Percentiles rank a stretch among this genome's conserved stretches.
Evolutionary conservation across 139 green algal genomes (phyloP).

Genomic region (Desmodesmus armatus): DNA sequence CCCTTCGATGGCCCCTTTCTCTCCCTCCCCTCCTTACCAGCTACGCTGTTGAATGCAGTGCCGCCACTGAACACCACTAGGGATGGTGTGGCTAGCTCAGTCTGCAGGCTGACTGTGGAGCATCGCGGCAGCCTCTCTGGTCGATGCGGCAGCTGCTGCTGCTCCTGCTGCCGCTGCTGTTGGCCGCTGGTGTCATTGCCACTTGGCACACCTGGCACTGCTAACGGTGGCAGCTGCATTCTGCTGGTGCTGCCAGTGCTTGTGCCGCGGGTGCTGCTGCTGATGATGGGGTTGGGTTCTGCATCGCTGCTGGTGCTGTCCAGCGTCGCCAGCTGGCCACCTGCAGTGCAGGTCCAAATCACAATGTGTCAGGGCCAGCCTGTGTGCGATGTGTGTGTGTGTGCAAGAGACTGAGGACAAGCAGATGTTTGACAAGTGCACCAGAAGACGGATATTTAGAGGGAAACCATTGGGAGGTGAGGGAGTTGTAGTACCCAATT

Average conservation of each 20-base stretch:
- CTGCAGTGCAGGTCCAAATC: not conserved
- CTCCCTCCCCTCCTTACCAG: too few species aligned
- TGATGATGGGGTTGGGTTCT: not conserved
- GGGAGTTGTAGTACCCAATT: too few species aligned
- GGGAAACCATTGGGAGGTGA: too few species aligned
- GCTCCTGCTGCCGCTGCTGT: not conserved
- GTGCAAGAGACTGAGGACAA: too few species aligned
- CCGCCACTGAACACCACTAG: constrained; percentile 95
- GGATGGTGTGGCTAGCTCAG: constrained; percentile 46
- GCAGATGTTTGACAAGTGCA: too few species aligned
- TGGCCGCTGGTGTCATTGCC: not conserved
- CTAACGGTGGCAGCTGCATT: not conserved
- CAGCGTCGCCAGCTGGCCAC: not conserved
- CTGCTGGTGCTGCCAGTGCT: not conserved
- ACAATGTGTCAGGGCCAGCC: too few species aligned
- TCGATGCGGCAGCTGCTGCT: not conserved
- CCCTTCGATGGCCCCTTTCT: too few species aligned
- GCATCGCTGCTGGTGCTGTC: not conserved
- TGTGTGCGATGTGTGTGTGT: too few species aligned
- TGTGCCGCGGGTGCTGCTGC: not conserved
- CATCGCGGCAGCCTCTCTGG: not conserved
- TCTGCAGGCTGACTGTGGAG: constrained; percentile 34
- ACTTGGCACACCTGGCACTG: not conserved
- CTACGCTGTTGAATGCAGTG: constrained; percentile 98
- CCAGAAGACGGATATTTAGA: too few species aligned